phyloP scores from a whole-genome alignment of 805 yeast genomes.

The Ogataea corticis region DNA sequence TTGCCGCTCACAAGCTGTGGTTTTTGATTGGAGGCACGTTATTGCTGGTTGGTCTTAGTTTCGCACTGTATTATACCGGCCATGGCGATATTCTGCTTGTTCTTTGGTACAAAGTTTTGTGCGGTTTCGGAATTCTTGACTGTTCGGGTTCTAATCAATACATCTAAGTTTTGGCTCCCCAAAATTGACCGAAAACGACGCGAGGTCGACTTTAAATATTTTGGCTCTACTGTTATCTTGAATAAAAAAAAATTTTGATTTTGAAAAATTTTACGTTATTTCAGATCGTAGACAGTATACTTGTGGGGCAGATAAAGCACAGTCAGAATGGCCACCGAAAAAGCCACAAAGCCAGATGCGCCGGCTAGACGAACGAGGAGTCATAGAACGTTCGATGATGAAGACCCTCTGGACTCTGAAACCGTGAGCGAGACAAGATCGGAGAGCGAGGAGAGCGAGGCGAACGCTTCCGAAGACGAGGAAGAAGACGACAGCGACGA shows the following conservation, averaged over 20 bases:
- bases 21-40: slow-evolving; percentile 7
- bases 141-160: slow-evolving; percentile 6
- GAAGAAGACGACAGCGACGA: slow-evolving; percentile 37
- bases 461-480: slow-evolving; percentile 20
- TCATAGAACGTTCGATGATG: slow-evolving; percentile 20
- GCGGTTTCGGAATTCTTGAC: slow-evolving; percentile 18
- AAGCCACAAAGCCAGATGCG: background rate
- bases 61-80: slow-evolving; percentile 17
- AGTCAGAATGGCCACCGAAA: background rate
- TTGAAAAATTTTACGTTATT: background rate
- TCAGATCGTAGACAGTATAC: background rate
- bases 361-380: slow-evolving; percentile 22
- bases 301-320: background rate
- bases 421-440: background rate
- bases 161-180: background rate
- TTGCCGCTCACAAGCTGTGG: slow-evolving; percentile 10
- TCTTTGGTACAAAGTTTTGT: slow-evolving; percentile 25
- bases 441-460: slow-evolving; percentile 12
- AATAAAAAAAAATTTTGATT: slow-evolving; percentile 1
- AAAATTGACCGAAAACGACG: background rate
- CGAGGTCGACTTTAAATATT: background rate
- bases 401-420: slow-evolving; percentile 2
- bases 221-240: background rate
- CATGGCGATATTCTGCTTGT: slow-evolving; percentile 10
- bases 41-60: slow-evolving; percentile 11